Percentiles rank a stretch among this genome's conserved stretches.
Conservation (phyloP, 2,329 filamentous ascomycete species). For the Beauveria bassiana region DNA sequence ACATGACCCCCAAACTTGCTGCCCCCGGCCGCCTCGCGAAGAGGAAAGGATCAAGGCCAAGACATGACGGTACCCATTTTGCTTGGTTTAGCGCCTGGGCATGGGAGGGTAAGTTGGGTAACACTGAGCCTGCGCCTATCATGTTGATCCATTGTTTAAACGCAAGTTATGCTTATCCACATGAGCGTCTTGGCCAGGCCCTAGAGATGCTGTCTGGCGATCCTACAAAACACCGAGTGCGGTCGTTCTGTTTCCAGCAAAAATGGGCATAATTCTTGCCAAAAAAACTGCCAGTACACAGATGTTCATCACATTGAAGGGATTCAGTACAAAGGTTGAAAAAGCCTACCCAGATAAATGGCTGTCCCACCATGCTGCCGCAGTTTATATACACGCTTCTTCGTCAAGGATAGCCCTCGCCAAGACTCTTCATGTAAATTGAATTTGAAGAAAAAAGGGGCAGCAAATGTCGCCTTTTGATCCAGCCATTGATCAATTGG, state of each 20-base stretch:
- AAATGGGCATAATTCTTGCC: background rate
- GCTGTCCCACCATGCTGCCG: too few species aligned
- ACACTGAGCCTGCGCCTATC: background rate
- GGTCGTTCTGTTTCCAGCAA: background rate
- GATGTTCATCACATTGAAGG: background rate
- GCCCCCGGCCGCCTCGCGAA: background rate
- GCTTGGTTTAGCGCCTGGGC: slow-evolving; percentile 1
- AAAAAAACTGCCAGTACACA: background rate
- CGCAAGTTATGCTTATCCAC: slow-evolving; percentile 7
- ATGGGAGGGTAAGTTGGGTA: background rate
- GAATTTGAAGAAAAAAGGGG: background rate
- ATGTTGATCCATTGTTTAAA: background rate
- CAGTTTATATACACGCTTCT: background rate
- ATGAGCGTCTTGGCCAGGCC: background rate
- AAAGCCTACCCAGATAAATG: too few species aligned
- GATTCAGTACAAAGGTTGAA: background rate
- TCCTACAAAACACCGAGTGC: background rate
- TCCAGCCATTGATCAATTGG: background rate
- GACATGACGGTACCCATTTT: background rate
- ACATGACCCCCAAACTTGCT: background rate
- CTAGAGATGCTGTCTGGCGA: background rate
- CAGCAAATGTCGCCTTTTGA: background rate
- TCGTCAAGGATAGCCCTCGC: background rate
- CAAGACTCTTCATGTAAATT: background rate
- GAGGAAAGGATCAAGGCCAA: background rate